These are phyloP conservation scores for Xylaria longipes DNA, from an alignment of 495 filamentous ascomycete species.

Conservation along the genomic window DNA sequence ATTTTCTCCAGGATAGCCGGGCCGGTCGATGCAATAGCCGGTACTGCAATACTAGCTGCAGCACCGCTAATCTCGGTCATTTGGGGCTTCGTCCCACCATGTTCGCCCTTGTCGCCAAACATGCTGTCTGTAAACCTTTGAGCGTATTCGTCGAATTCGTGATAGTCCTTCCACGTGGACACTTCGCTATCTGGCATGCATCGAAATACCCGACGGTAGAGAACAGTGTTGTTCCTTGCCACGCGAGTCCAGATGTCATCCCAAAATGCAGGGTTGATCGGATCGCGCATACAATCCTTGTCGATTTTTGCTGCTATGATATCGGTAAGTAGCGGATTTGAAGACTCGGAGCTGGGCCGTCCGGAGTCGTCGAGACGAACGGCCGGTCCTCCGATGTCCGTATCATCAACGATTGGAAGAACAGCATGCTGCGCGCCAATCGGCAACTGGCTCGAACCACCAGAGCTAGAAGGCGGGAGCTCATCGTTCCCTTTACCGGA, in stretches of 20 bases:
- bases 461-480: slow-evolving; percentile 29
- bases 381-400: slow-evolving; percentile 77
- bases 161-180: slow-evolving; percentile 92
- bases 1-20: slow-evolving; percentile 41
- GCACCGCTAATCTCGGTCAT: slow-evolving; percentile 45
- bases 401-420: slow-evolving; percentile 71
- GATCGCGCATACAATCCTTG: slow-evolving; percentile 73
- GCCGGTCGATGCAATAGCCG: slow-evolving; percentile 31
- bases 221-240: slow-evolving; percentile 91
- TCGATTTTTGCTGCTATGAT: slow-evolving; percentile 63
- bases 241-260: slow-evolving; percentile 87
- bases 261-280: slow-evolving; percentile 81
- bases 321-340: slow-evolving; percentile 68
- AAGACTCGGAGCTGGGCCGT: slow-evolving; percentile 40
- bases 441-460: slow-evolving; percentile 46
- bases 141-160: slow-evolving; percentile 80
- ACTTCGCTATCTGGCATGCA: slow-evolving; percentile 97
- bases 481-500: slow-evolving; percentile 31
- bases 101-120: slow-evolving; percentile 51
- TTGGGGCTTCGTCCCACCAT: slow-evolving; percentile 41
- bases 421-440: slow-evolving; percentile 69
- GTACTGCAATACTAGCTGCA: slow-evolving; percentile 34
- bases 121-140: slow-evolving; percentile 77
- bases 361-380: slow-evolving; percentile 50
- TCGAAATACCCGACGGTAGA: slow-evolving; percentile 92